Evolutionary conservation across 2,329 filamentous ascomycete species (phyloP).

Genomic region (Diaporthe sp.): DNA sequence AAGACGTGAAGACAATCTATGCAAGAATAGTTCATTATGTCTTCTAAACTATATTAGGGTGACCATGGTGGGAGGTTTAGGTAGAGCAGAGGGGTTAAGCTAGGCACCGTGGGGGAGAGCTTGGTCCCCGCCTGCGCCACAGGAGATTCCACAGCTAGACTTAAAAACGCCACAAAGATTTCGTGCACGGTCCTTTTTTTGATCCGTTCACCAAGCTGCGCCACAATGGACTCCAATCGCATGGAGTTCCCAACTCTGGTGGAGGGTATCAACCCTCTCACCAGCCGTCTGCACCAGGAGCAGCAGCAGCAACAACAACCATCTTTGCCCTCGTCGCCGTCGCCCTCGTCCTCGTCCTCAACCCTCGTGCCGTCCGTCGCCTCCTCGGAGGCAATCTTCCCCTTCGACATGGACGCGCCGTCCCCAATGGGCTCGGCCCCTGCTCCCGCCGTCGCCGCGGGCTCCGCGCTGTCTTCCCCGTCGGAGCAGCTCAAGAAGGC

Average conservation of each 20-base stretch:
- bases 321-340: not conserved
- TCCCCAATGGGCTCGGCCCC: constrained; percentile 42
- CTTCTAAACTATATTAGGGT: not conserved
- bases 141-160: not conserved
- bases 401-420: constrained; percentile 36
- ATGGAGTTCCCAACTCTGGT: constrained; percentile 30
- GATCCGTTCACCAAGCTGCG: not conserved
- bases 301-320: constrained; percentile 5
- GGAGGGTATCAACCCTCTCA: constrained; percentile 27
- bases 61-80: not conserved
- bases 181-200: constrained; percentile 1
- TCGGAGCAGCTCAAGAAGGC: constrained; percentile 71
- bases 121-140: constrained; percentile 2
- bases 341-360: not conserved
- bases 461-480: constrained; percentile 44
- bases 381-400: constrained; percentile 23
- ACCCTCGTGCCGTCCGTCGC: constrained; percentile 6
- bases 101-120: not conserved
- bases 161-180: not conserved
- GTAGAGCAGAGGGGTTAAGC: not conserved
- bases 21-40: not conserved
- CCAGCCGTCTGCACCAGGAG: not conserved
- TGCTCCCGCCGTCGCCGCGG: constrained; percentile 51
- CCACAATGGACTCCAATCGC: constrained; percentile 31
- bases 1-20: not conserved